Evolutionary conservation across 768 basidiomycete species (phyloP), one percentile per base, ranked within the genome.

Genomic region (Tulasnella sp.): DNA sequence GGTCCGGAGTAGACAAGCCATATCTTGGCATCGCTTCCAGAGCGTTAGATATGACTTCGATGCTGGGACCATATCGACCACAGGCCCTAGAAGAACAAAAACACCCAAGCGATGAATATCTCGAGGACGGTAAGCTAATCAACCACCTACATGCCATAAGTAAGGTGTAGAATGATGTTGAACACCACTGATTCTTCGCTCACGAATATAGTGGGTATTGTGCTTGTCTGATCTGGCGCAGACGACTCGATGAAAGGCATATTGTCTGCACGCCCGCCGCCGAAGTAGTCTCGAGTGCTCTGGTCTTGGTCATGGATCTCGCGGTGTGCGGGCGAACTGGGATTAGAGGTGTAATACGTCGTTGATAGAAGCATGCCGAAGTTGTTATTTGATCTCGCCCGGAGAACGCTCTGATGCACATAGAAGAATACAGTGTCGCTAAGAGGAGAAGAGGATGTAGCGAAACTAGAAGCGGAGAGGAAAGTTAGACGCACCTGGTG

Each of bases 361-460:
- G 74, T 75, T 22, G 74, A 37, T 14, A 75, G 28, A 3, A 11
- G 74, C 40, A 88, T 86, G 73, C 89, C 88, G 86, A 95, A 95
- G 22, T 85, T 86, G 82, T 94, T 96, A 42, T 87, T 86, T 16
- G 95, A 95, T 20, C 87, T 88, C 2, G 85, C 84, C 46, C 92
- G 87, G 60, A 96, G 87, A 76, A 90, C 83, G 72, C 90, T 87
- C 0, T 88, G 87, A 84, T 95, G 93, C 11, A 92, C 92, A 83
- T 95, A 95, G 88, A 96, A 96, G 86, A 94, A 94, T 58, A 96
- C 93, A n/a, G 90, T 89, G 83, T 96, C 94, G 12, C 74, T 75
- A 42, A 24, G 22, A n/a, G 7, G 40, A 48, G n/a, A 12, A 24
- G 40, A 22, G 34, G n/a, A n/a, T n/a, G n/a, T n/a, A n/a, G n/a